Percentiles rank a stretch among this genome's conserved stretches.
phyloP scores from a whole-genome alignment of 2,329 filamentous ascomycete species.

The Ceratocystis colombiana region DNA sequence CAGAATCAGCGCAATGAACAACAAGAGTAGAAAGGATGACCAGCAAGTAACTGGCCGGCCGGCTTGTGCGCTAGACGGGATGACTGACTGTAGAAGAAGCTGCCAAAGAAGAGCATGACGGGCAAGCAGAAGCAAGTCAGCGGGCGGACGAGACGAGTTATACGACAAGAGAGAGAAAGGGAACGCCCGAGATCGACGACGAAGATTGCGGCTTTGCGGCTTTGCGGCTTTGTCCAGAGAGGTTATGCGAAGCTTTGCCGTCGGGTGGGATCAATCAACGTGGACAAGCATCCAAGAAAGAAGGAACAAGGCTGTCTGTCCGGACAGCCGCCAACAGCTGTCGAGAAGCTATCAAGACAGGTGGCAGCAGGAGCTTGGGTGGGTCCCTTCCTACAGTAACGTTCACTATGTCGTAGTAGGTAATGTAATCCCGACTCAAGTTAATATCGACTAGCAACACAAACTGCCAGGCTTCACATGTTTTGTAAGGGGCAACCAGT shows the following conservation, averaged over 20 bases:
- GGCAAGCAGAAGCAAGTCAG: conserved; percentile 20
- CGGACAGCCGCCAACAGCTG: neutral
- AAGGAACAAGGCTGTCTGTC: neutral
- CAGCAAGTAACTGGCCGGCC: neutral
- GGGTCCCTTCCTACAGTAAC: neutral
- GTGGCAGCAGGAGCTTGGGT: conserved; percentile 8
- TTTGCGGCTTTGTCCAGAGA: neutral
- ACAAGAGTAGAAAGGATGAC: neutral
- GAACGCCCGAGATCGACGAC: neutral
- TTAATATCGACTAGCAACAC: too few relatives aligned
- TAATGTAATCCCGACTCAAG: too few relatives aligned
- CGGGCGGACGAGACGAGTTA: neutral
- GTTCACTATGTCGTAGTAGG: too few relatives aligned
- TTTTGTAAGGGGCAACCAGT: neutral
- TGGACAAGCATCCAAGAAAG: neutral
- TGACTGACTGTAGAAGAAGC: conserved; percentile 53
- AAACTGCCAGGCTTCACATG: neutral
- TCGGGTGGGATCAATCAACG: neutral
- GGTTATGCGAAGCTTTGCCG: too few relatives aligned
- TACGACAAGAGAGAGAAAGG: neutral
- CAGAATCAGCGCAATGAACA: neutral
- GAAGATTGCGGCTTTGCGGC: neutral
- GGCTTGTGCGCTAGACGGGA: conserved; percentile 15
- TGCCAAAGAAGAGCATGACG: conserved; percentile 58
- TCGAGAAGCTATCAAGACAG: neutral